Evolutionary conservation across 805 yeast species (phyloP).

Genomic region (Ascoidea rubescens): DNA sequence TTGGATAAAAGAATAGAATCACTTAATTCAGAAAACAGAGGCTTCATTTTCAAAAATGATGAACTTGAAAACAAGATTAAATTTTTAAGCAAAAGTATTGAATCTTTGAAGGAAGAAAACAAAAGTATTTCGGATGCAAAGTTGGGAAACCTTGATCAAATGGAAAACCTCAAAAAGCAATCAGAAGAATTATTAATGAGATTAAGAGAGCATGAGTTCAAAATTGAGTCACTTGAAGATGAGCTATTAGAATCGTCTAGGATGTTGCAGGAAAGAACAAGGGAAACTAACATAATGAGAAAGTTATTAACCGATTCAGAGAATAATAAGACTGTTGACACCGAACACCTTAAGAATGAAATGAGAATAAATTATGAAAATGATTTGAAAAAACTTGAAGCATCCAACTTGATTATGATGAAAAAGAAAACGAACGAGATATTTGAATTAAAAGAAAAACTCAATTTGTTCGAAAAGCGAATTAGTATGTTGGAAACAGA

Average conservation of each 20-base stretch:
- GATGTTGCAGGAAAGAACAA: constrained; percentile 63
- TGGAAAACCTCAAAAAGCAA: constrained; percentile 43
- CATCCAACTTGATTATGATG: constrained; percentile 30
- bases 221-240: constrained; percentile 59
- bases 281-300: constrained; percentile 66
- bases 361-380: constrained; percentile 32
- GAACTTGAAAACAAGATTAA: constrained; percentile 19
- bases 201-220: constrained; percentile 45
- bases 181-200: constrained; percentile 60
- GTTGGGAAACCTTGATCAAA: constrained; percentile 26
- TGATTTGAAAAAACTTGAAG: constrained; percentile 48
- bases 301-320: constrained; percentile 57
- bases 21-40: constrained; percentile 15
- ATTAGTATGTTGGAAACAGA: constrained; percentile 23
- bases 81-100: constrained; percentile 19
- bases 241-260: constrained; percentile 67
- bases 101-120: constrained; percentile 26
- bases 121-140: constrained; percentile 23
- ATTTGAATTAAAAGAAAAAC: constrained; percentile 41
- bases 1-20: not conserved
- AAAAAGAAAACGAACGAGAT: constrained; percentile 51
- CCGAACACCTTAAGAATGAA: constrained; percentile 42
- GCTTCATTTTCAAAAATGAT: constrained; percentile 4
- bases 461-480: constrained; percentile 24
- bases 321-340: constrained; percentile 33